Evolutionary conservation across 2,329 filamentous ascomycete genomes (phyloP), one percentile per base, ranked within the genome.

Genomic region (Sporothrix phasma): DNA sequence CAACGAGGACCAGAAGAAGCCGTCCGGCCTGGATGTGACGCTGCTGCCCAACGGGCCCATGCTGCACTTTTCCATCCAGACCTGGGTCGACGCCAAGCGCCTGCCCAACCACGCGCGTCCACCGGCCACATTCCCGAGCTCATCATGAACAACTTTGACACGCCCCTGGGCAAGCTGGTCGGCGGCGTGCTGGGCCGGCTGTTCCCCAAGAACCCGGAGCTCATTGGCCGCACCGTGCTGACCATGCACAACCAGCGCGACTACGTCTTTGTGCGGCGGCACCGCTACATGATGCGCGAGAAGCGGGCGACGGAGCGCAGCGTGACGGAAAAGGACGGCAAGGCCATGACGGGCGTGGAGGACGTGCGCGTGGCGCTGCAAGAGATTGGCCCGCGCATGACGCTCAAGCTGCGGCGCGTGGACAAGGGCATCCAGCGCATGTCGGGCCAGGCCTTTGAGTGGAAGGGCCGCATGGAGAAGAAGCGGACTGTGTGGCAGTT

Each of bases 381-480:
- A 76, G 94, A 97, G 76, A 77, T 97, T 26, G 93, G 93, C 0
- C 92, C 91, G 49, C 70, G 66, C 65, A 69, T 77, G 68, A 93
- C 89, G 2, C 76, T 97, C 68, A 97, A 97, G 79, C 77, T 99
- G 71, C 85, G 92, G 69, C 85, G 94, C 71, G 87, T 97, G 49
- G 93, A 97, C 74, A 92, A 92, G 76, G 93, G 92, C 0, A 89
- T 99, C 68, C 67, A 68, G 65, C 85, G 85, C 15, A 77, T 83
- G 63, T 85, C 85, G 7, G 85, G 85, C 19, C 87, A 84, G 70
- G 81, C 86, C 66, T 97, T 94, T 93, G 85, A 97, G 74, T 99
- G 94, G 94, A 95, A 96, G 78, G 88, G 89, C 11, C 86, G 87
- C 73, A 95, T 94, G 88, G 94, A 99, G 79, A 97, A 97, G 80